phyloP scores from a whole-genome alignment of 371 early-diverging fungal species.

The Rhizopus sp. region DNA sequence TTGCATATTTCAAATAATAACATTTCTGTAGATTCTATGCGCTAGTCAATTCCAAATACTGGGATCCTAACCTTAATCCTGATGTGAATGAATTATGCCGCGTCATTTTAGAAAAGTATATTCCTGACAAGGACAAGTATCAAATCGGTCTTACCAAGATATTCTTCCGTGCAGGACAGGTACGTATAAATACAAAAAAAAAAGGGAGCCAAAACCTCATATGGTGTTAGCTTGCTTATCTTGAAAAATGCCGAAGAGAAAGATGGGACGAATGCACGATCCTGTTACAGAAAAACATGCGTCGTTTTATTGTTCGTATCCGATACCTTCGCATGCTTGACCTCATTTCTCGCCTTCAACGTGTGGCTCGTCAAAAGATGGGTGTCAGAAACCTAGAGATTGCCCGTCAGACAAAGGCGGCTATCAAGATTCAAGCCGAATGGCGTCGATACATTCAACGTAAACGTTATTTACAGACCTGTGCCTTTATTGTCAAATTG shows the following conservation, averaged over 20 bases:
- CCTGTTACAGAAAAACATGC: constrained; percentile 88
- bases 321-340: constrained; percentile 64
- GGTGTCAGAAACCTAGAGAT: constrained; percentile 58
- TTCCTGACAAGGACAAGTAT: constrained; percentile 83
- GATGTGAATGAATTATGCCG: constrained; percentile 60
- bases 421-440: constrained; percentile 72
- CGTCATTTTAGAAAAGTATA: constrained; percentile 69
- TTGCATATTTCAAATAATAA: not conserved
- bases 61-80: constrained; percentile 58
- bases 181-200: constrained; percentile 13
- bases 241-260: constrained; percentile 89
- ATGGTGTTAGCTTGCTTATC: constrained; percentile 67
- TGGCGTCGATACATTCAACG: constrained; percentile 72
- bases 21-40: constrained; percentile 68
- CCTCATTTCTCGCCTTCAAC: constrained; percentile 61
- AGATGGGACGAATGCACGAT: constrained; percentile 80
- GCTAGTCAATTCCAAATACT: constrained; percentile 73
- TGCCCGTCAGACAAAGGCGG: constrained; percentile 74
- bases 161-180: constrained; percentile 98
- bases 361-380: constrained; percentile 61
- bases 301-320: constrained; percentile 72
- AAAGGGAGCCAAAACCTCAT: not conserved
- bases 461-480: constrained; percentile 43
- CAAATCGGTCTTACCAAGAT: constrained; percentile 98
- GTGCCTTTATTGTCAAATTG: constrained; percentile 34